Percentiles rank a stretch among this genome's conserved stretches.
Conservation (phyloP, 1,284 basidiomycete genomes). For the Cryptococcus neoformans region DNA sequence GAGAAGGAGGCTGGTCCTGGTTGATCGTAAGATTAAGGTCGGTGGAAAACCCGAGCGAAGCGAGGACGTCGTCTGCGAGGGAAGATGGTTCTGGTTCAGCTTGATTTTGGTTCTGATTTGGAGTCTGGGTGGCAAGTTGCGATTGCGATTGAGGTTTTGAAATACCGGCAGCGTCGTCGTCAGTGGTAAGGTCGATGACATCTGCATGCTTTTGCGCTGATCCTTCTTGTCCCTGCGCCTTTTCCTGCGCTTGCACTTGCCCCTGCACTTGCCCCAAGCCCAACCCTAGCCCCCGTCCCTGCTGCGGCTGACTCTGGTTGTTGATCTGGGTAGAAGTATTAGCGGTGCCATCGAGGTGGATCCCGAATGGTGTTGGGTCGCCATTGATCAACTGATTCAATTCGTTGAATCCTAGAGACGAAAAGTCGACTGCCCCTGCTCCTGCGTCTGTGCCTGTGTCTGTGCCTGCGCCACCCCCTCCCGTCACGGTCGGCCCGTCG, state of each 20-base stretch:
- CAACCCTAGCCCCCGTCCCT: background rate
- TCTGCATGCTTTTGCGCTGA: background rate
- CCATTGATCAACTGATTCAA: slow-evolving; percentile 18
- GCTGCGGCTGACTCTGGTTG: background rate
- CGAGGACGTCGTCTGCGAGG: slow-evolving; percentile 2
- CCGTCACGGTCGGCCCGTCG: background rate
- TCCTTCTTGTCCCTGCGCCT: background rate
- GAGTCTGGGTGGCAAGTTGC: background rate
- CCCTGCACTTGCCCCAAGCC: background rate
- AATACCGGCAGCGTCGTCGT: background rate
- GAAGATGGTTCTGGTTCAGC: background rate
- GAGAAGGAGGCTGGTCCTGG: background rate
- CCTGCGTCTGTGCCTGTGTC: background rate
- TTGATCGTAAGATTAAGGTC: background rate
- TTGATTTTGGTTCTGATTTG: slow-evolving; percentile 1
- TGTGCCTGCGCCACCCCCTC: background rate
- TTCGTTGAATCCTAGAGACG: slow-evolving; percentile 20
- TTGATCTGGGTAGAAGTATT: background rate
- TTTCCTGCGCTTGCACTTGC: background rate
- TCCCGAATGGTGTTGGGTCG: slow-evolving; percentile 5
- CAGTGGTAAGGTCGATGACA: background rate
- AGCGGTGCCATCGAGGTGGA: background rate
- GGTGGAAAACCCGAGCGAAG: slow-evolving; percentile 4
- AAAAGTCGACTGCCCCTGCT: slow-evolving; percentile 3
- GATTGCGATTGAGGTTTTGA: background rate